Evolutionary conservation across 805 yeast genomes (phyloP).

Genomic region (Pichia phayaonensis): DNA sequence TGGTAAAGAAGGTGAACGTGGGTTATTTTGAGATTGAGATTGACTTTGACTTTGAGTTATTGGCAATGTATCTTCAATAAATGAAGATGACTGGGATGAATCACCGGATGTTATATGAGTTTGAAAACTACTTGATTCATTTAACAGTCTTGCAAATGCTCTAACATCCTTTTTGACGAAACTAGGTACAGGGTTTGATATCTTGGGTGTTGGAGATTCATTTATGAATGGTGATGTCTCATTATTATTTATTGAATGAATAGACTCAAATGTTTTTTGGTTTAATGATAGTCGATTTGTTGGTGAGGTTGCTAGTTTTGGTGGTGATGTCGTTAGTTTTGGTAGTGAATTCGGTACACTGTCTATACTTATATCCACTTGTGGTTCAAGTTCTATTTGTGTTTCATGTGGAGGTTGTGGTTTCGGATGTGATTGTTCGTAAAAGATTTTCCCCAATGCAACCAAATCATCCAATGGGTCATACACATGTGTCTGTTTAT

Average conservation of each 20-base stretch:
- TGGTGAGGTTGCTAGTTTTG: neutral
- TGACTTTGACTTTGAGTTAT: constrained; percentile 5
- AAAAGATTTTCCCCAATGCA: constrained; percentile 25
- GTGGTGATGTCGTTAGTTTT: neutral
- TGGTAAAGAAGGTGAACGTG: neutral
- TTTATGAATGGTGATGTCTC: neutral
- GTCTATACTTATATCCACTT: neutral
- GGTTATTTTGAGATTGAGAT: constrained; percentile 5
- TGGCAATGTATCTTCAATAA: constrained; percentile 6
- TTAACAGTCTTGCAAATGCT: neutral
- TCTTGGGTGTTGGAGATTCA: neutral
- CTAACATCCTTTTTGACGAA: constrained; percentile 7
- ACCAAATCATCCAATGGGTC: constrained; percentile 28
- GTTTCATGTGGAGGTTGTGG: neutral
- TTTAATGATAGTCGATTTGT: neutral
- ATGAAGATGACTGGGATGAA: neutral
- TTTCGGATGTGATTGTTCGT: constrained; percentile 14
- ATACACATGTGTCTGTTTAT: constrained; percentile 19
- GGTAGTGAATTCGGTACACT: neutral
- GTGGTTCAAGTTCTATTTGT: too few species aligned
- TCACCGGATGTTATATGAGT: neutral
- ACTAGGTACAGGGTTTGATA: constrained; percentile 1
- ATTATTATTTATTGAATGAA: neutral
- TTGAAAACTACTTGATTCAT: constrained; percentile 6
- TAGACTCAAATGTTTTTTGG: neutral